Percentiles rank a stretch among this genome's conserved stretches.
Conservation (phyloP, 306 rosid species). For the Quercus variabilis region DNA sequence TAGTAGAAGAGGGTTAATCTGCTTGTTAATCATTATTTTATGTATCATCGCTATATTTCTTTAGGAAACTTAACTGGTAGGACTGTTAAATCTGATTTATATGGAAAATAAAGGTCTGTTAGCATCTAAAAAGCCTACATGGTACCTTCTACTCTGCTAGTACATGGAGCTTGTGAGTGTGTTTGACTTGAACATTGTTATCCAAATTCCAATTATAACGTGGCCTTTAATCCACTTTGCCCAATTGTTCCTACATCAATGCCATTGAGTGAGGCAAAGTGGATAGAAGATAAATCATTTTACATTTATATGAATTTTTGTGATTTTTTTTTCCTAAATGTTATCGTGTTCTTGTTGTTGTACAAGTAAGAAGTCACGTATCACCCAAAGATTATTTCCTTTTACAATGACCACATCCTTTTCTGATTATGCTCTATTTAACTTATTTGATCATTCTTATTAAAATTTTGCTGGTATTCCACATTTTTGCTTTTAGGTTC, state of each 20-base stretch:
- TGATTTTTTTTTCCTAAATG: background rate
- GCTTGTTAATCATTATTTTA: background rate
- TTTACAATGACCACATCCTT: background rate
- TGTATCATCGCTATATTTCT: too few species aligned
- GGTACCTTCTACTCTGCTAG: background rate
- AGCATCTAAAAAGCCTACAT: background rate
- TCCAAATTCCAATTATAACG: background rate
- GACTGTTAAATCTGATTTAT: too few species aligned
- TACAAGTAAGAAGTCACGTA: background rate
- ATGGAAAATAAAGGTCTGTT: too few species aligned
- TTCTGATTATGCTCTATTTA: background rate
- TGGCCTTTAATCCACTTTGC: background rate
- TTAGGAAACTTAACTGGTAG: too few species aligned
- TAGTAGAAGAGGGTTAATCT: background rate
- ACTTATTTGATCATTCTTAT: background rate
- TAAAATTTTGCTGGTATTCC: conserved; percentile 10
- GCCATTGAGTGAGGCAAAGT: background rate
- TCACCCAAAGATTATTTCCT: background rate
- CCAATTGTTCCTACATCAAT: background rate
- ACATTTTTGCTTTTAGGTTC: conserved; percentile 60
- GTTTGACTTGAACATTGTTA: background rate
- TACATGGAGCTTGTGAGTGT: background rate
- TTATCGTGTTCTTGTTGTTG: background rate
- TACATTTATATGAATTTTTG: background rate
- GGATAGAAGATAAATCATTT: background rate